Conservation (phyloP, 257 asterid genomes). For the Fraxinus americana region DNA sequence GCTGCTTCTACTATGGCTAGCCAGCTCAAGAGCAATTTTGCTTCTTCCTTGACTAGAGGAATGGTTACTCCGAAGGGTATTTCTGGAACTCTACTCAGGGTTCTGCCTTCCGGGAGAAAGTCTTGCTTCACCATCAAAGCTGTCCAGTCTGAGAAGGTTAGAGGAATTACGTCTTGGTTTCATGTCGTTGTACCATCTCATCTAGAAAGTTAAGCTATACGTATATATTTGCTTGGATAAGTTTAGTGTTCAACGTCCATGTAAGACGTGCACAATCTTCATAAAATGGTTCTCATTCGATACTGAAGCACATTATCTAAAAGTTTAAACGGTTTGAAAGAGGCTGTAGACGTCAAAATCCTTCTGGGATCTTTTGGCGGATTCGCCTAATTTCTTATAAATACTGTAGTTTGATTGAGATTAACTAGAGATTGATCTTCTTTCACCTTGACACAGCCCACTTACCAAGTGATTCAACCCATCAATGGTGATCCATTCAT, state of each 20-base stretch:
- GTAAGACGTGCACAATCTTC: background rate
- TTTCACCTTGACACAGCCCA: conserved; percentile 58
- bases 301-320: background rate
- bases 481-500: conserved; percentile 96
- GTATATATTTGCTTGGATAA: background rate
- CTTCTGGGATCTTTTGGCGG: too few species aligned
- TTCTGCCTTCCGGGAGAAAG: conserved; percentile 56
- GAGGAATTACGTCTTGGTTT: background rate
- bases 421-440: background rate
- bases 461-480: conserved; percentile 92
- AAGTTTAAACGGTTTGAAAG: background rate
- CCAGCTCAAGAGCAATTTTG: conserved; percentile 66
- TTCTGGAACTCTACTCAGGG: conserved; percentile 72
- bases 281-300: background rate
- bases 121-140: conserved; percentile 74
- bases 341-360: too few species aligned
- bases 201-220: background rate
- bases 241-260: background rate
- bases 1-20: conserved; percentile 82
- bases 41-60: conserved; percentile 56
- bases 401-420: too few species aligned
- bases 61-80: conserved; percentile 74
- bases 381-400: too few species aligned
- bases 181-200: background rate
- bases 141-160: conserved; percentile 79